Conservation (phyloP, 2,329 filamentous ascomycete genomes). For the Biscogniauxia sp. region DNA sequence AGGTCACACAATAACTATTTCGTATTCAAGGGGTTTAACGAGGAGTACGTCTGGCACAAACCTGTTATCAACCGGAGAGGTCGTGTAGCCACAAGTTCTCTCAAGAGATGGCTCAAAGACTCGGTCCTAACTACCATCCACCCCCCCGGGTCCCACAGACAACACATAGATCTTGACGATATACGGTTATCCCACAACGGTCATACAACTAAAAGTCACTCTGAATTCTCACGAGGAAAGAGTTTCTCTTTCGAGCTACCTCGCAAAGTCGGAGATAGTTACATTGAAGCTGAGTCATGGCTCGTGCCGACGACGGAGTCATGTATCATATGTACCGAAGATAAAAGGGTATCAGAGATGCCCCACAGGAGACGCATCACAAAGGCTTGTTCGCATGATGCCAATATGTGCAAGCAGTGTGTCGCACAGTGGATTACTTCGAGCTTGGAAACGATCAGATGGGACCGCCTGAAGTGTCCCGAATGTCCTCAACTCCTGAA, state of each 20-base stretch:
- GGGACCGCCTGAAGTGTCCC: constrained; percentile 36
- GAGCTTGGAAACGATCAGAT: constrained; percentile 28
- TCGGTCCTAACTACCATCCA: constrained; percentile 15
- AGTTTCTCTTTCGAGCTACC: constrained; percentile 32
- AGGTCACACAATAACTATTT: constrained; percentile 21
- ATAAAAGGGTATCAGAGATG: constrained; percentile 34
- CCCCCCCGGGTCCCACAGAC: constrained; percentile 7
- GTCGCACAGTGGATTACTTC: constrained; percentile 34
- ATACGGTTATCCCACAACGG: constrained; percentile 18
- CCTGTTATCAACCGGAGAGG: constrained; percentile 13
- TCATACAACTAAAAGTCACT: constrained; percentile 10
- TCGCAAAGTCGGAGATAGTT: constrained; percentile 25
- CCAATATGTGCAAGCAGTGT: constrained; percentile 34
- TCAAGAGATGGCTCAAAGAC: constrained; percentile 21
- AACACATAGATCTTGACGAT: constrained; percentile 17
- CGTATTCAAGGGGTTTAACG: constrained; percentile 30
- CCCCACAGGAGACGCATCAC: constrained; percentile 29
- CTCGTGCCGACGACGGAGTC: constrained; percentile 30
- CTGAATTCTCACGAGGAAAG: constrained; percentile 23
- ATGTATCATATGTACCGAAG: constrained; percentile 35
- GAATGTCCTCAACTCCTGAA: constrained; percentile 33
- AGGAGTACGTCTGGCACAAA: constrained; percentile 34
- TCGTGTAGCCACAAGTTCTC: constrained; percentile 6
- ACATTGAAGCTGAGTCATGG: constrained; percentile 33
- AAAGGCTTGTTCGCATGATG: constrained; percentile 26